Base-by-base conservation (phyloP, 2,329 filamentous ascomycete genomes). In the Macroventuria anomochaeta region DNA sequence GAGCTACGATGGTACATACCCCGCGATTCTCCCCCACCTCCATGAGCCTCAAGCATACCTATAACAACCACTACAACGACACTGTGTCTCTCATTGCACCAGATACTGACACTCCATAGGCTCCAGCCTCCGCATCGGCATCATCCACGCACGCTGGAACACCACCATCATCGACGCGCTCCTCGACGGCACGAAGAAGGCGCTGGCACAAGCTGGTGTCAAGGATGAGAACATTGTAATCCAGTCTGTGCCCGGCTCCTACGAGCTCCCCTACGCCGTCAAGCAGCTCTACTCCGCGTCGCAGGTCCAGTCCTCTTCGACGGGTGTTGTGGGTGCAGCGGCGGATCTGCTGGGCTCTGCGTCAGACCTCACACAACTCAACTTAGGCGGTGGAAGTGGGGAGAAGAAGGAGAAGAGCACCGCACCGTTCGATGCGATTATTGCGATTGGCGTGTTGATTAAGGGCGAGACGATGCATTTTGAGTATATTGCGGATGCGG, bases 391-490 rank as follows among this genome's bases (percentile, higher is more conserved):
- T 4, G 13, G 15, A 13, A 29, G 6, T 2, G n/a, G 6, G 11
- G 25, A 21, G 2, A 21, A 4, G 13, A 40, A 40, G 2, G 29
- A 4, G 13, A 40, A 40, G 28, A 31, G 32, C 11, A 64, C 62
- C 51, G 64, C 50, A 42, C 85, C 91, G 17, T 97, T 97, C 69
- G 93, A 97, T 72, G 95, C 95, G 58, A 87, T 99, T 60, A 93
- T 99, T 63, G 92, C 95, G 46, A 90, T 99, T 64, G 95, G 95
- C 50, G 93, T 96, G 51, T 85, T 99, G 57, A 97, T 99, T 80
- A 99, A 99, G 81, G 95, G 95, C 74, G 90, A 96, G 78, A 97
- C 95, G 6, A 97, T 97, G 92, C 95, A 99, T 79, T 99, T 99
- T 71, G 95, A 99, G 79, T 97, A 99, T 79, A 99, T 99, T 68